Evolutionary conservation across 2,329 filamentous ascomycete genomes (phyloP), one percentile per base, ranked within the genome.

Genomic region (Xylaria sp.): DNA sequence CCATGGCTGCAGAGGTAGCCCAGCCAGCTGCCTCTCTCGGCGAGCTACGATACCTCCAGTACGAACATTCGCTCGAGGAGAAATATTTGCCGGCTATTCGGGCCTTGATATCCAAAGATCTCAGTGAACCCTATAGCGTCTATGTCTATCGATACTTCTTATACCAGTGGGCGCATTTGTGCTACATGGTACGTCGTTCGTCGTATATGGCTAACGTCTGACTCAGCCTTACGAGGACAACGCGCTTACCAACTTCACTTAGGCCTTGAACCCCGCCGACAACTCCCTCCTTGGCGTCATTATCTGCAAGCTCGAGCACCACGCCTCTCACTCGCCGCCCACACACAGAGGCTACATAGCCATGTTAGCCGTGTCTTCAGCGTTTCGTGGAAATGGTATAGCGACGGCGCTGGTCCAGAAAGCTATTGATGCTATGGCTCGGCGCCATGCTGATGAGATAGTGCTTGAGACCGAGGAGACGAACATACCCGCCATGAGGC

Each of bases 141-240:
- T 99, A 99, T 80, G 95, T 99, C 60, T 99, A 98, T 77, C 88
- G 95, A 31, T 99, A 99, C 76, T 99, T 99, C 72, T 81, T 99
- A 17, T 97, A 96, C 74, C 93, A 98, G 84, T 99, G 95, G 95
- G 91, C 91, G 4, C 90, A 98, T 73, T 81, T 99, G n/a, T 99
- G 95, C 78, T 98, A 92, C 78, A 91, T 98, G 88, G 93, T 94
- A 79, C 33, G 74, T 54, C 43, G 52, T 37, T 33, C 21, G n/a
- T 51, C 31, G 54, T 57, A 33, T 37, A 40, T 48, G 27, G n/a
- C n/a, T 43, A 35, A 49, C 47, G 8, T 40, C 55, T 38, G 17
- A 27, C 15, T 4, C 49, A 8, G 41, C 38, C 19, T 41, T 41
- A 15, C 19, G 31, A 38, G 38, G 46, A 23, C 33, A 54, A 27